Evolutionary conservation across 2,329 filamentous ascomycete genomes (phyloP), one percentile per base, ranked within the genome.

Genomic region (Aaosphaeria pasadenensis): DNA sequence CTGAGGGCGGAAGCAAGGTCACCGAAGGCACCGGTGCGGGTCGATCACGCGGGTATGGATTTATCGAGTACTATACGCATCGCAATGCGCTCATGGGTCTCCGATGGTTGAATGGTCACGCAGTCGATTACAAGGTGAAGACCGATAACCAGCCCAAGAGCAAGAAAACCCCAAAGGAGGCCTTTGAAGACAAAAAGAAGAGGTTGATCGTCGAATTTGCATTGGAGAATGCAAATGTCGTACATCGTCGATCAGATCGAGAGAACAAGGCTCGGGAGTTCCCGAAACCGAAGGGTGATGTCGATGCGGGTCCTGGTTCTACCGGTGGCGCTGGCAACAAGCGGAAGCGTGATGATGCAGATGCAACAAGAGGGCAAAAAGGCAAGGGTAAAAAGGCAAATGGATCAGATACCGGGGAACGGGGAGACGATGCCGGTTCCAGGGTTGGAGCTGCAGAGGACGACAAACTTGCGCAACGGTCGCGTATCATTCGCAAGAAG

Each of bases 151-250:
- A 62, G 49, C 66, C 65, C 17, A 75, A 49, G 55, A 64, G 65
- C 51, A 72, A 71, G 52, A 66, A 67, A 44, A 54, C 54, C 2
- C 58, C 59, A 0, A 63, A 65, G 11, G 76, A 77, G 43, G 75
- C 74, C 5, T 46, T 74, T n/a, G 70, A 81, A 45, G 91, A 94
- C 55, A 89, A 87, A 73, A 92, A 90, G 67, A 91, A 94, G 71
- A 81, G 94, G 9, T 74, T 99, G 44, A 90, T 99, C 64, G 92
- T 92, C 35, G 95, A 99, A 70, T 99, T 99, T 67, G 91, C 94
- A 17, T 96, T 99, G 67, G 94, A 99, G 73, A 99, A 99, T 62
- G 91, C 90, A 1, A 91, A 96, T 63, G 94, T 99, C 1, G 87
- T 99, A n/a, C 82, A 86, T 57, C 81, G 94, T 54, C 81, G 95